Evolutionary conservation across 306 rosid genomes (phyloP).

Genomic region (Prunus fruticosa): DNA sequence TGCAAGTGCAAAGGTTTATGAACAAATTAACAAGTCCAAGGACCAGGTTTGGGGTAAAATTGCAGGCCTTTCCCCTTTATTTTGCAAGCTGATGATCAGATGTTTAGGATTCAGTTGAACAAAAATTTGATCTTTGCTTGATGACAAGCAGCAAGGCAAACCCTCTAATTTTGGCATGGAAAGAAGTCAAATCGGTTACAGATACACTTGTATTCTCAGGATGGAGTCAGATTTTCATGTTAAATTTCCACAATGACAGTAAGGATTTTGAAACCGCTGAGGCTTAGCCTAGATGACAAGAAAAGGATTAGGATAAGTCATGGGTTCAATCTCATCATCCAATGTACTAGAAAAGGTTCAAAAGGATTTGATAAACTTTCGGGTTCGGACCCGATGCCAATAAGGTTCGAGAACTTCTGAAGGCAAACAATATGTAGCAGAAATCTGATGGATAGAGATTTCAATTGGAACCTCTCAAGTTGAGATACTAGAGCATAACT

Average conservation of each 20-base stretch:
- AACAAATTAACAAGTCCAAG: not conserved
- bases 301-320: not conserved
- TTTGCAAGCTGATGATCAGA: not conserved
- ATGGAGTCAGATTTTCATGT: not conserved
- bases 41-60: too few relatives aligned
- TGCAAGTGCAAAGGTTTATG: not conserved
- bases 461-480: not conserved
- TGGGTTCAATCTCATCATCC: not conserved
- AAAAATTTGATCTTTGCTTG: not conserved
- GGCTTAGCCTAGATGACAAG: too few relatives aligned
- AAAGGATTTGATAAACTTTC: not conserved
- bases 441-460: not conserved
- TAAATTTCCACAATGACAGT: not conserved
- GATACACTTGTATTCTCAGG: not conserved
- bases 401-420: not conserved
- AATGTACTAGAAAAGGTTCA: too few relatives aligned
- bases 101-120: not conserved
- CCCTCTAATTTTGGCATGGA: not conserved
- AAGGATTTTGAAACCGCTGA: too few relatives aligned
- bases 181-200: not conserved
- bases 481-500: slow-evolving; percentile 20
- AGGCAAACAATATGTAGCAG: not conserved
- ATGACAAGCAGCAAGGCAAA: not conserved
- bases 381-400: not conserved
- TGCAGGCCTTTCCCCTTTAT: too few relatives aligned